Evolutionary conservation across 148 eudicot species (phyloP).

Genomic region (Heliamphora exappendiculata): DNA sequence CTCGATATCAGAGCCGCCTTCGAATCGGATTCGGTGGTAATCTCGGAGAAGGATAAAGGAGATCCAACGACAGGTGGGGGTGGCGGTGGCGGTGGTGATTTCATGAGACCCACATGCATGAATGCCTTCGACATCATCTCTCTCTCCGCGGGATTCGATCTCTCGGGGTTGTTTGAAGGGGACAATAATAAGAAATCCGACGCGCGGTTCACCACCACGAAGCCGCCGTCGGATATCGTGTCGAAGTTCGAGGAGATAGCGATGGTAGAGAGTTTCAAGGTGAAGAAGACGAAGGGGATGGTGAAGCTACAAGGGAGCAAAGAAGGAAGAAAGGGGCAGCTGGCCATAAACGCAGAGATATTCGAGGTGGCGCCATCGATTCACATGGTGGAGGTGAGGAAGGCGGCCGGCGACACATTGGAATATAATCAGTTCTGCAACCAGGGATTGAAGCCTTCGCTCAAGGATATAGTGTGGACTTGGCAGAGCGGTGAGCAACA

Average conservation of each 20-base stretch:
- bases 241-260: conserved; percentile 65
- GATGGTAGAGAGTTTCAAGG: conserved; percentile 28
- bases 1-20: conserved; percentile 20
- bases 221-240: conserved; percentile 39
- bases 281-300: conserved; percentile 48
- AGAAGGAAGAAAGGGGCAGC: conserved; percentile 62
- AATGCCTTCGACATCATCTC: conserved; percentile 80
- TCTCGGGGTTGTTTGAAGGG: conserved; percentile 48
- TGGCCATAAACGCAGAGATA: conserved; percentile 70
- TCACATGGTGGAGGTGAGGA: conserved; percentile 74
- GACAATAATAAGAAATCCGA: conserved; percentile 17
- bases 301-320: conserved; percentile 57
- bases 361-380: conserved; percentile 72
- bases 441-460: conserved; percentile 57
- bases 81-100: neutral
- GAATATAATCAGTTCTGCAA: conserved; percentile 59
- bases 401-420: conserved; percentile 61
- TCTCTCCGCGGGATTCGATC: conserved; percentile 54
- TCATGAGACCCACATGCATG: conserved; percentile 39
- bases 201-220: conserved; percentile 41
- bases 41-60: neutral
- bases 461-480: conserved; percentile 59
- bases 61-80: neutral
- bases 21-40: neutral
- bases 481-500: conserved; percentile 36